Conservation (phyloP, 2,329 filamentous ascomycete species). For the Cladobotryum mycophilum region DNA sequence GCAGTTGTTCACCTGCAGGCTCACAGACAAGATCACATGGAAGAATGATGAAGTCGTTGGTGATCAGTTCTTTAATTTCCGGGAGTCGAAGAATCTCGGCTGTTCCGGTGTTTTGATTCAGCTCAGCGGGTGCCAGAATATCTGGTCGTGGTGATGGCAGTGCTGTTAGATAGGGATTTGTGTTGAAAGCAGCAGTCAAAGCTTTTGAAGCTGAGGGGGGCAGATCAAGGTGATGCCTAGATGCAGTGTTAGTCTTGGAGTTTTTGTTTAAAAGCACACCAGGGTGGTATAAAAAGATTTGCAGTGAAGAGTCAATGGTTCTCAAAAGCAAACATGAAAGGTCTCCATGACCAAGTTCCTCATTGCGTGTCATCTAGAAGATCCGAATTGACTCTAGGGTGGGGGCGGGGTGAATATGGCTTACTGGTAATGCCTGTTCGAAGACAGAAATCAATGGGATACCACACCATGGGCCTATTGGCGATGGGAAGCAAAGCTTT, state of each 20-base stretch:
- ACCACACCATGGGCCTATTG: conserved; percentile 86
- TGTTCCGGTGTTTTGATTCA: conserved; percentile 82
- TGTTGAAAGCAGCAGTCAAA: conserved; percentile 64
- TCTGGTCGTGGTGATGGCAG: conserved; percentile 68
- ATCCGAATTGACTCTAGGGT: neutral
- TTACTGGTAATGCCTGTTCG: conserved; percentile 70
- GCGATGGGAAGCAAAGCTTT: conserved; percentile 79
- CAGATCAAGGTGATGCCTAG: conserved; percentile 58
- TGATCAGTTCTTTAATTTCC: conserved; percentile 72
- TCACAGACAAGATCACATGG: conserved; percentile 94
- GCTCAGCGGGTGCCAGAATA: conserved; percentile 66
- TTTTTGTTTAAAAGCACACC: neutral
- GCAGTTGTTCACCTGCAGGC: conserved; percentile 70
- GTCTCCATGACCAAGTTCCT: neutral
- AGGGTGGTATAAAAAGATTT: too few relatives aligned
- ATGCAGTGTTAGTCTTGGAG: conserved; percentile 17
- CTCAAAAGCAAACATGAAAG: neutral
- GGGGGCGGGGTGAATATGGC: conserved; percentile 19
- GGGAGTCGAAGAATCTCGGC: conserved; percentile 80
- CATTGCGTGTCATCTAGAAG: neutral
- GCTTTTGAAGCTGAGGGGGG: conserved; percentile 60
- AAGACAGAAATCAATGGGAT: conserved; percentile 79
- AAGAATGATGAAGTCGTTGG: conserved; percentile 79
- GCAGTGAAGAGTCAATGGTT: neutral
- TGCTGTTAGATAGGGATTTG: conserved; percentile 69